Evolutionary conservation across 352 stramenopile species (phyloP), one percentile per base, ranked within the genome.

Genomic region (Phytophthora nicotianae): DNA sequence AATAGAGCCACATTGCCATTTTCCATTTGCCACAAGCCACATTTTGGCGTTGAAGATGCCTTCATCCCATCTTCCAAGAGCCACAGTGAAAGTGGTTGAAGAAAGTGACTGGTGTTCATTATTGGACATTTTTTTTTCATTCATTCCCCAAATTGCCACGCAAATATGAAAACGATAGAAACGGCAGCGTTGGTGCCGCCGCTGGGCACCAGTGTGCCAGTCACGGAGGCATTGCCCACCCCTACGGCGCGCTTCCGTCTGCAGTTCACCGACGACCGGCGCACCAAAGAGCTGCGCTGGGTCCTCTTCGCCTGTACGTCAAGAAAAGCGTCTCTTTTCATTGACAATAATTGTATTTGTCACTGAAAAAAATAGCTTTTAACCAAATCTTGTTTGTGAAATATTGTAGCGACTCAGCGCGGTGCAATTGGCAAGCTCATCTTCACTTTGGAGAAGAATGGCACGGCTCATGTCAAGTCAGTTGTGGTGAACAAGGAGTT

Each of bases 231-330:
- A 13, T 67, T 89, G 10, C 41, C 61, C 11, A 52, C 49, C 6
- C 49, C 74, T 10, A 48, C 74, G 20, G 69, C 61, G 23, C 79
- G 74, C 42, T 94, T 94, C 67, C 85, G 83, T 4, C 73, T 94
- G 29, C 73, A 90, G 49, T 93, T 90, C 62, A 81, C 76, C 16
- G 70, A 89, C 55, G 85, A 94, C 55, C 58, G 56, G 7, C 70
- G 72, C 20, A 84, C 78, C 5, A 88, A 88, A 51, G 85, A 94
- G 67, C 68, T 94, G 65, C 84, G 85, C 57, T 94, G 85, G 85
- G 85, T 91, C 61, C 76, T 94, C 40, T 94, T 94, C 62, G 77
- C 78, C 7, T 79, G 76, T 86, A 68, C 27, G 62, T 58, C 11
- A n/a, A 2, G 29, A 13, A 40, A 7, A 21, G 0, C 0, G 9